These are phyloP conservation scores for Cladosporium oxysporum DNA, from an alignment of 2,329 filamentous ascomycete genomes.

Conservation along the genomic window DNA sequence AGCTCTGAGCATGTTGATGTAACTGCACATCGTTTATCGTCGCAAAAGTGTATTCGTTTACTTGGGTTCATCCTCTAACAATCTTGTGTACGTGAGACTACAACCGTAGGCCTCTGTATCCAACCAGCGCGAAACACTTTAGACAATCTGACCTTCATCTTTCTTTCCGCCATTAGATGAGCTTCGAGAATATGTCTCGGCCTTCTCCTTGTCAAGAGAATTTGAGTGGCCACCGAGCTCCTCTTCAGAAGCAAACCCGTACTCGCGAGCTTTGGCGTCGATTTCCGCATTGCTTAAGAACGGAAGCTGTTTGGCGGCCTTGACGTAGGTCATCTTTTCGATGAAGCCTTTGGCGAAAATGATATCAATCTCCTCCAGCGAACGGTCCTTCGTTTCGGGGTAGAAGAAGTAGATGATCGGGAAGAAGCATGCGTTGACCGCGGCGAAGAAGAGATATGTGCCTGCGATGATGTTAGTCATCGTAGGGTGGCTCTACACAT, in stretches of 20 bases:
- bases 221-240: not conserved
- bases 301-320: slow-evolving; percentile 41
- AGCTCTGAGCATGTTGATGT: not conserved
- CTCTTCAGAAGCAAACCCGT: slow-evolving; percentile 26
- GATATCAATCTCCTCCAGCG: slow-evolving; percentile 23
- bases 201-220: slow-evolving; percentile 7
- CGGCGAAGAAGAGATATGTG: slow-evolving; percentile 16
- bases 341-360: slow-evolving; percentile 28
- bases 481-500: no score
- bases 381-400: slow-evolving; percentile 22
- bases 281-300: slow-evolving; percentile 38
- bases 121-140: not conserved
- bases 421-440: slow-evolving; percentile 19
- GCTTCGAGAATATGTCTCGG: not conserved
- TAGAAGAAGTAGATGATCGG: slow-evolving; percentile 22
- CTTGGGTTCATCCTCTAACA: not conserved
- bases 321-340: slow-evolving; percentile 39
- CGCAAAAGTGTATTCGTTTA: not conserved
- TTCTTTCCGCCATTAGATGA: slow-evolving; percentile 9
- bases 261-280: slow-evolving; percentile 37
- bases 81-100: not conserved
- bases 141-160: not conserved
- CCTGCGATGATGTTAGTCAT: slow-evolving; percentile 15
- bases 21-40: not conserved
- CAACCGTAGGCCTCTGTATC: not conserved